Evolutionary conservation across 192 early-diverging fungal genomes (phyloP).

Genomic region (Podila verticillata): DNA sequence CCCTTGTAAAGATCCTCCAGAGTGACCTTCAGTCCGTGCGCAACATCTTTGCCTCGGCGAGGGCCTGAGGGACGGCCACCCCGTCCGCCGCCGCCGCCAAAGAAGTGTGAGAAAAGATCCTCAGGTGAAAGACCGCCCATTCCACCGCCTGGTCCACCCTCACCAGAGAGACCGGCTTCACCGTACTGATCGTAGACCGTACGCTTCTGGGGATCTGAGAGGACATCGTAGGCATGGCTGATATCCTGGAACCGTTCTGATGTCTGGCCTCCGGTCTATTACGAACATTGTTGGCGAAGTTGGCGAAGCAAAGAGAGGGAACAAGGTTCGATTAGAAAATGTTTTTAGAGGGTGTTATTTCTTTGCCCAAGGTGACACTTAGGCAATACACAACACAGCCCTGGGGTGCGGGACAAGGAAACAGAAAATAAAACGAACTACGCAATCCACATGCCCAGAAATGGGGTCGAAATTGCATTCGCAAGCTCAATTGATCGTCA

Average conservation of each 20-base stretch:
- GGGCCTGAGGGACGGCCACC: slow-evolving; percentile 79
- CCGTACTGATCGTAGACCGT: slow-evolving; percentile 93
- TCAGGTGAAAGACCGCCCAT: slow-evolving; percentile 81
- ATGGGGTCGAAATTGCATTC: no score
- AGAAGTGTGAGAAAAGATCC: slow-evolving; percentile 95
- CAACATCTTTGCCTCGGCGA: slow-evolving; percentile 92
- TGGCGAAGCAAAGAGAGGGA: neutral
- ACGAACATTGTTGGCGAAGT: neutral
- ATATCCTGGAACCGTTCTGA: slow-evolving; percentile 96
- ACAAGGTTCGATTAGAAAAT: neutral
- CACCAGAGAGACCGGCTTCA: slow-evolving; percentile 86
- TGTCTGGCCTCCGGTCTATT: slow-evolving; percentile 58
- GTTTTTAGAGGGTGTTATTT: neutral
- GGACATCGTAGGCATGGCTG: slow-evolving; percentile 94
- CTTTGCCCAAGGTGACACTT: no score
- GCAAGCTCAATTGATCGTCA: no score
- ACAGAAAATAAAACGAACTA: no score
- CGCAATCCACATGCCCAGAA: no score
- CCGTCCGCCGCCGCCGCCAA: slow-evolving; percentile 85
- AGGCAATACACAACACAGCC: no score
- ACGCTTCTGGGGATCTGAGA: slow-evolving; percentile 90
- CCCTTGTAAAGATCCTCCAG: slow-evolving; percentile 90
- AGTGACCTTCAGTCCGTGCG: slow-evolving; percentile 83
- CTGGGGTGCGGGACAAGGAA: no score
- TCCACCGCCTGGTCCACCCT: slow-evolving; percentile 64